Evolutionary conservation across 352 stramenopile genomes (phyloP).

Genomic region (Phytophthora palmivora): DNA sequence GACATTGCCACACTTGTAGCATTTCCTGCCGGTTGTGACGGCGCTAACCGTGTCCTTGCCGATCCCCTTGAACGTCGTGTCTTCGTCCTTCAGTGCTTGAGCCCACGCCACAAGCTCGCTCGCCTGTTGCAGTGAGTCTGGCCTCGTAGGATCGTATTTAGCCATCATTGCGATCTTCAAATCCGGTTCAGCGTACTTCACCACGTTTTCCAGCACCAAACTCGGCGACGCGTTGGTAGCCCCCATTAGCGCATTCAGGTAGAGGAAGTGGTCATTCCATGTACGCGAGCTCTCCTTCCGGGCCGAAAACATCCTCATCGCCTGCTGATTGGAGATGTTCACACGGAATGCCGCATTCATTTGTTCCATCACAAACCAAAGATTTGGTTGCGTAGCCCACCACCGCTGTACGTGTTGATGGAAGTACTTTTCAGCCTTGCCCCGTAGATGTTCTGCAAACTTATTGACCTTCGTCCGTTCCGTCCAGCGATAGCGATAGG

Average conservation of each 20-base stretch:
- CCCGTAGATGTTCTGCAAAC: constrained; percentile 6
- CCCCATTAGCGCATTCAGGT: constrained; percentile 7
- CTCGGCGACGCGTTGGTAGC: background rate
- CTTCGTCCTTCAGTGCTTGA: constrained; percentile 3
- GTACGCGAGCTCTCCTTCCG: constrained; percentile 1
- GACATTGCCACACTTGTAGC: background rate
- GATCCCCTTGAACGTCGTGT: background rate
- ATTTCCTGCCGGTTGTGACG: background rate
- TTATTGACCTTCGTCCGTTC: constrained; percentile 9
- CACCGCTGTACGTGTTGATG: constrained; percentile 6
- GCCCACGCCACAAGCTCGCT: constrained; percentile 4
- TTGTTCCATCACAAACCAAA: constrained; percentile 6
- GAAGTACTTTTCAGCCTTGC: constrained; percentile 5
- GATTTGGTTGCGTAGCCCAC: constrained; percentile 5
- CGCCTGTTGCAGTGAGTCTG: constrained; percentile 6
- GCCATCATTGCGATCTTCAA: constrained; percentile 13
- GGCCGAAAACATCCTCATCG: background rate
- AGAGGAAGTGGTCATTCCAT: too few species aligned
- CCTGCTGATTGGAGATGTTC: constrained; percentile 9
- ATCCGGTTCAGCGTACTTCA: constrained; percentile 14
- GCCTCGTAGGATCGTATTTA: constrained; percentile 6
- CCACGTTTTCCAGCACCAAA: constrained; percentile 19
- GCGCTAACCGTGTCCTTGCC: constrained; percentile 1
- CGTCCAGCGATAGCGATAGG: background rate
- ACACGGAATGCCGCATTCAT: constrained; percentile 5